Evolutionary conservation across 805 yeast genomes (phyloP).

Genomic region (Schwanniomyces sp.): DNA sequence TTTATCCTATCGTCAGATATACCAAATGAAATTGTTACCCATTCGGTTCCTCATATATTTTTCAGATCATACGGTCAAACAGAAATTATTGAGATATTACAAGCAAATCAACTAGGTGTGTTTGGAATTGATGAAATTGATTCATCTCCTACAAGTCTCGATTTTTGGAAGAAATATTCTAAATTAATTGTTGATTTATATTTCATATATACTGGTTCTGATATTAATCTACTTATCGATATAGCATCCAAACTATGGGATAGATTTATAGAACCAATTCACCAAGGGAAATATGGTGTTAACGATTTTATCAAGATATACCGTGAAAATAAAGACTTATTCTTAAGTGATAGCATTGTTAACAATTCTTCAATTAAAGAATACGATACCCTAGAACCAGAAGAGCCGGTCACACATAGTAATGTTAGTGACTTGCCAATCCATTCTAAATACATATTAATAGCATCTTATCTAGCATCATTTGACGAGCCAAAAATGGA

Average conservation of each 20-base stretch:
- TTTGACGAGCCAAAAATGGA: conserved; percentile 71
- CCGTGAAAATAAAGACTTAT: conserved; percentile 26
- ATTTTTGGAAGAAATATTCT: conserved; percentile 44
- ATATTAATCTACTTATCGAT: conserved; percentile 34
- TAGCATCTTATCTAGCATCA: conserved; percentile 84
- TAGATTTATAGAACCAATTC: conserved; percentile 26
- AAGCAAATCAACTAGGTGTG: conserved; percentile 23
- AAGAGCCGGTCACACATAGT: conserved; percentile 14
- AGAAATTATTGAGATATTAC: conserved; percentile 38
- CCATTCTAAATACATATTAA: conserved; percentile 67
- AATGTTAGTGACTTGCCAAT: conserved; percentile 50
- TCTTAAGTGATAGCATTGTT: conserved; percentile 29
- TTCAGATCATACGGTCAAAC: conserved; percentile 38
- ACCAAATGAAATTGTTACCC: conserved; percentile 36
- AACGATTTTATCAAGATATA: conserved; percentile 35
- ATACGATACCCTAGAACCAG: conserved; percentile 22
- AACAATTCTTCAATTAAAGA: conserved; percentile 29
- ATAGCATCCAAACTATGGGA: conserved; percentile 35
- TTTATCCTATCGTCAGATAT: conserved; percentile 42
- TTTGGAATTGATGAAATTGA: conserved; percentile 20
- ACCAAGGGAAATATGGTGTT: conserved; percentile 16
- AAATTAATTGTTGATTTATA: conserved; percentile 47
- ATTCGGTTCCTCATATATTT: conserved; percentile 38
- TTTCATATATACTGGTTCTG: conserved; percentile 45
- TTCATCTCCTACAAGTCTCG: conserved; percentile 9